Base-by-base conservation (phyloP, 2,329 filamentous ascomycete species). In the Aspergillus candidus region DNA sequence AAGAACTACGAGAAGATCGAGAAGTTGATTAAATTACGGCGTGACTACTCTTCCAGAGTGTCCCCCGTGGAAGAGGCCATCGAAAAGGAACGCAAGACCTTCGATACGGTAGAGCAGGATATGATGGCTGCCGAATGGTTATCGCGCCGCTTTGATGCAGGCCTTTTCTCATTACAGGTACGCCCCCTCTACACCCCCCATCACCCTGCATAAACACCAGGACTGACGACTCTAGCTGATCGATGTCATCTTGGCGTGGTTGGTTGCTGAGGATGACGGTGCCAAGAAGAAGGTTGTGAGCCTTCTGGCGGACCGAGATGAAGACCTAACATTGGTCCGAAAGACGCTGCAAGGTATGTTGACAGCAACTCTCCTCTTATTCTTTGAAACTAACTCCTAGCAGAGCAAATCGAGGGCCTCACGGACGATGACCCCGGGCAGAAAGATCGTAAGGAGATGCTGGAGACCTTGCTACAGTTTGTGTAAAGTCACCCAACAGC, bases 201-300 rank as follows among this genome's bases (percentile, higher is more conserved):
- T 32, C 7, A 13, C 10, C 15, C 30, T 10, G 33, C 3, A 32
- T 49, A 38, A 41, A 35, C 36, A 35, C 5, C 30, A 15, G 11
- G n/a, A 17, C 11, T 13, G 36, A 33, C 12, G 11, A 17, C 38
- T 32, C 43, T 48, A 67, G 70, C 85, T 80, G 2, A 79, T 93
- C 36, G 91, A 97, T 69, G 77, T 89, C 1, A 80, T 93, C 27
- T 67, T 98, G 27, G 87, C 90, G 11, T 98, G 93, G 93, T 74
- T 97, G 29, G 77, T 88, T 6, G 93, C 90, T 0, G 93, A 98
- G 67, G 93, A 98, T 58, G 75, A 74, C 30, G 88, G 87, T 0
- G 86, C 88, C 1, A 79, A 75, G 55, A 73, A 69, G 44, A 84
- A 76, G 56, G 80, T 95, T 29, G 66, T 74, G 39, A 68, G 73